Percentiles rank a stretch among this genome's conserved stretches.
Conservation (phyloP, 208 protist genomes). For the Vickermania ingenoplastis region DNA sequence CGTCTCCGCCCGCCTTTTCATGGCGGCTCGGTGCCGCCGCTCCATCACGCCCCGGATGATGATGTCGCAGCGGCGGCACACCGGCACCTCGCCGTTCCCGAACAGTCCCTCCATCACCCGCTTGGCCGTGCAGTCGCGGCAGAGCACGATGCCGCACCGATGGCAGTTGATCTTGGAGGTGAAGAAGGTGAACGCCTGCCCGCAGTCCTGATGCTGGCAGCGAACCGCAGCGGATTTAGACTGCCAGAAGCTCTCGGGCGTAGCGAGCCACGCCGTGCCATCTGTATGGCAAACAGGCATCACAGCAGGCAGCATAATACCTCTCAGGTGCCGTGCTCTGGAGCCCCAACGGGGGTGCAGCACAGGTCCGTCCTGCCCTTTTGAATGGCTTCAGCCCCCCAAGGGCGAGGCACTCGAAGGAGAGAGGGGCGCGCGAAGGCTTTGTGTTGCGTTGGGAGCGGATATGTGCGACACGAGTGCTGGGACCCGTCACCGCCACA, state of each 20-base stretch:
- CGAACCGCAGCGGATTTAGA: background rate
- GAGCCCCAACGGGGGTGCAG: too few species aligned
- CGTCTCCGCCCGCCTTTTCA: background rate
- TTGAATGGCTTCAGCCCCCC: too few species aligned
- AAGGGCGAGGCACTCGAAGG: too few species aligned
- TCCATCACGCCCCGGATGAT: slow-evolving; percentile 18
- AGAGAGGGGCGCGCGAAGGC: too few species aligned
- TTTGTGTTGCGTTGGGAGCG: too few species aligned
- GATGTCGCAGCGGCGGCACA: slow-evolving; percentile 36
- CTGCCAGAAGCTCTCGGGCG: background rate
- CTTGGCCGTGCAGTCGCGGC: background rate
- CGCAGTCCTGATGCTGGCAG: slow-evolving; percentile 3
- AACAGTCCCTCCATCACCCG: slow-evolving; percentile 34
- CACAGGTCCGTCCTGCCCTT: too few species aligned
- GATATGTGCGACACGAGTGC: too few species aligned
- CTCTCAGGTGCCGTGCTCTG: too few species aligned
- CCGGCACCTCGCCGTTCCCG: slow-evolving; percentile 18
- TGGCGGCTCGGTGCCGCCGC: slow-evolving; percentile 15
- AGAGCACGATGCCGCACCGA: background rate
- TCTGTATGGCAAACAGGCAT: too few species aligned
- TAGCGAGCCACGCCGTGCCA: background rate
- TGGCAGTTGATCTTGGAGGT: background rate
- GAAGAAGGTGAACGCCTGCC: background rate
- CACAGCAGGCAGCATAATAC: too few species aligned
- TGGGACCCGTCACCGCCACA: too few species aligned